A percentile compares a stretch with the other conserved stretches of the same genome.
These are phyloP conservation scores for Lonicera japonica DNA, from an alignment of 129 eudicot genomes.

Conservation along the genomic window DNA sequence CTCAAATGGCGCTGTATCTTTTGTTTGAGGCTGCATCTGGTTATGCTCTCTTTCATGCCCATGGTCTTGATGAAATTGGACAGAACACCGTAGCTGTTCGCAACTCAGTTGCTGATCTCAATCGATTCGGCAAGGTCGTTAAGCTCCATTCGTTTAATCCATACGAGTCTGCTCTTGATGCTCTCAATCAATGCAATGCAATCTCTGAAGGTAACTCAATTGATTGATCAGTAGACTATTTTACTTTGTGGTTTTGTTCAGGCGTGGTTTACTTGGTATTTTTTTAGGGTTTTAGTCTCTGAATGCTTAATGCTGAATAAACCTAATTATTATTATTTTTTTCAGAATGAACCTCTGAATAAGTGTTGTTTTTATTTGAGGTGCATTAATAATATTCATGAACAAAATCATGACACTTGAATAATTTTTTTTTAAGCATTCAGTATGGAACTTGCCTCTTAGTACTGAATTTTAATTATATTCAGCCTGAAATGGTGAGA, in stretches of 20 bases:
- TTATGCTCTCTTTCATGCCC: constrained; percentile 45
- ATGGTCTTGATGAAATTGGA: constrained; percentile 82
- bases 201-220: constrained; percentile 67
- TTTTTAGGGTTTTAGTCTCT: background rate
- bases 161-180: constrained; percentile 70
- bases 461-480: too few relatives aligned
- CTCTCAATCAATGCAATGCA: constrained; percentile 72
- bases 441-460: too few relatives aligned
- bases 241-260: background rate
- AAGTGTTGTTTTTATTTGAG: too few relatives aligned
- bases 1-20: constrained; percentile 40
- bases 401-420: too few relatives aligned
- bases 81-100: constrained; percentile 88
- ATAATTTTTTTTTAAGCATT: too few relatives aligned
- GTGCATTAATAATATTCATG: too few relatives aligned
- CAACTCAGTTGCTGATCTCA: constrained; percentile 60
- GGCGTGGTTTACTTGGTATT: background rate
- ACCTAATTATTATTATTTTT: too few relatives aligned
- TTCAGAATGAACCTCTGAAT: too few relatives aligned
- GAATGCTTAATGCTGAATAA: too few relatives aligned
- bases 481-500: too few relatives aligned
- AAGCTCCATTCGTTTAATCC: constrained; percentile 62
- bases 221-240: too few relatives aligned
- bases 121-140: constrained; percentile 73
- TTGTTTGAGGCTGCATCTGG: constrained; percentile 82